Conservation (phyloP, 2,329 filamentous ascomycete species). For the Hymenoscyphus repandus region DNA sequence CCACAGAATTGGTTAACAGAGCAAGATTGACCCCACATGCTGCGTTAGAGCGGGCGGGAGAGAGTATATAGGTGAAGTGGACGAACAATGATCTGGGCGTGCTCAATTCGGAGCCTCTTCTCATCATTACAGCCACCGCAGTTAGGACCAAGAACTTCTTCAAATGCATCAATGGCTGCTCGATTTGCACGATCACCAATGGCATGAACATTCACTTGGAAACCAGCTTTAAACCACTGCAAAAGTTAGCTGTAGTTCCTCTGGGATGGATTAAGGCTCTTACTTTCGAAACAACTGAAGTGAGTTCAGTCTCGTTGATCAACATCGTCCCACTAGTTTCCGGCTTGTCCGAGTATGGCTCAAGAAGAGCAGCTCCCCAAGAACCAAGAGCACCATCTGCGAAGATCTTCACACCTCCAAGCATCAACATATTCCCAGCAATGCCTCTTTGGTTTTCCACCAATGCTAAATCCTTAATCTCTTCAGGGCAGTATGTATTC, state of each 20-base stretch:
- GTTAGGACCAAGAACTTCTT: constrained; percentile 46
- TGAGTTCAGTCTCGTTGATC: constrained; percentile 56
- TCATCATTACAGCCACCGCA: constrained; percentile 52
- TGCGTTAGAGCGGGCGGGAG: neutral
- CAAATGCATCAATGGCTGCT: constrained; percentile 57
- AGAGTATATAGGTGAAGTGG: neutral
- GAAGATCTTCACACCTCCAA: constrained; percentile 65
- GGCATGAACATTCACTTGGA: constrained; percentile 67
- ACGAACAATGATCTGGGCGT: constrained; percentile 58
- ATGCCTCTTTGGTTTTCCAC: constrained; percentile 16
- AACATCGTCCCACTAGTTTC: constrained; percentile 59
- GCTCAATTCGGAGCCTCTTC: constrained; percentile 62
- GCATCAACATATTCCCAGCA: constrained; percentile 36
- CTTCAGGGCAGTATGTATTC: constrained; percentile 57
- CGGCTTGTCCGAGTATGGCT: constrained; percentile 61
- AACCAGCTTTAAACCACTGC: constrained; percentile 56
- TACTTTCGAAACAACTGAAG: constrained; percentile 40
- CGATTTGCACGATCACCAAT: constrained; percentile 67
- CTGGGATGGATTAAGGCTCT: constrained; percentile 1
- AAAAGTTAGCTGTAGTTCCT: neutral
- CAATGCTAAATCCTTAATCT: constrained; percentile 36
- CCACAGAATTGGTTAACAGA: neutral
- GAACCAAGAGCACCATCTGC: constrained; percentile 65
- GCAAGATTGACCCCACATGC: neutral
- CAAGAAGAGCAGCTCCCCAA: constrained; percentile 68